Conservation (phyloP, 148 eudicot genomes). For the Chenopodium album region DNA sequence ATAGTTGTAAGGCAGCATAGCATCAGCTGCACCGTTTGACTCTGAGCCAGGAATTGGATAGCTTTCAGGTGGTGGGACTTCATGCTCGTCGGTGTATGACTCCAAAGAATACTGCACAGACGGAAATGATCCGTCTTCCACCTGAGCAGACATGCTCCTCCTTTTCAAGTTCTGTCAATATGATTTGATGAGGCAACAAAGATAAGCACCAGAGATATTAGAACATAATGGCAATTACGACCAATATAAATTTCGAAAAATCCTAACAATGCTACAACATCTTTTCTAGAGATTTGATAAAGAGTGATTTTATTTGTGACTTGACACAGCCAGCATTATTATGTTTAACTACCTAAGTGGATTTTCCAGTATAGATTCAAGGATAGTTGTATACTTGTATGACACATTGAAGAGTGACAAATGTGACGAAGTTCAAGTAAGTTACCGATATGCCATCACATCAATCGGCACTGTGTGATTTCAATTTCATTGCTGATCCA, state of each 20-base stretch:
- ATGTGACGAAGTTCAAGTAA: background rate
- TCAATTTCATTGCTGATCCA: background rate
- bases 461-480: background rate
- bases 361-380: background rate
- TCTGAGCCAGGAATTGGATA: conserved; percentile 66
- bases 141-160: conserved; percentile 42
- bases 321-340: background rate
- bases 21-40: conserved; percentile 30
- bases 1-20: conserved; percentile 33
- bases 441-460: background rate
- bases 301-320: background rate
- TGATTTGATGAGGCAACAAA: conserved; percentile 10
- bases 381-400: background rate
- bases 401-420: background rate
- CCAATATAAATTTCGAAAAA: background rate
- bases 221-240: background rate
- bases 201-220: background rate
- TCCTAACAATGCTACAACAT: background rate
- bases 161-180: conserved; percentile 60
- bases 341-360: background rate
- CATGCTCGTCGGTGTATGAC: conserved; percentile 47
- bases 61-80: conserved; percentile 54
- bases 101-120: conserved; percentile 53
- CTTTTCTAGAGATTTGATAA: background rate
- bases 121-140: conserved; percentile 40